These are phyloP conservation scores for Brettanomyces sp. DNA, from an alignment of 805 yeast species.

Conservation along the genomic window DNA sequence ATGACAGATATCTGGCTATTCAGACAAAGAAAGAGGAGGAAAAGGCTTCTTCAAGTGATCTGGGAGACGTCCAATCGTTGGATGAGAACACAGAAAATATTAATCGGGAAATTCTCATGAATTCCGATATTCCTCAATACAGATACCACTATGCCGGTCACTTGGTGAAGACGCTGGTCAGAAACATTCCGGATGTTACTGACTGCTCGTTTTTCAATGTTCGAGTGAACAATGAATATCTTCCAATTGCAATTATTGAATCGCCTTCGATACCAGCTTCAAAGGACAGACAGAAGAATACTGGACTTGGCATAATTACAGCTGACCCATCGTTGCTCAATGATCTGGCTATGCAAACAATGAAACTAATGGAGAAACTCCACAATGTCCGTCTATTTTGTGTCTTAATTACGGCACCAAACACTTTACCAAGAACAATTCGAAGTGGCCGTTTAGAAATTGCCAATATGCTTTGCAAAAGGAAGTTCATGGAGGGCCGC, in stretches of 20 bases:
- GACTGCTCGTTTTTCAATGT: constrained; percentile 92
- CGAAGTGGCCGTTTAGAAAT: constrained; percentile 84
- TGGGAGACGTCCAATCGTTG: not conserved
- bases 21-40: constrained; percentile 4
- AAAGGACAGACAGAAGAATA: not conserved
- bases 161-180: constrained; percentile 71
- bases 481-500: constrained; percentile 69
- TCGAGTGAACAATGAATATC: constrained; percentile 64
- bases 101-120: not conserved
- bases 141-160: constrained; percentile 83
- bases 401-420: constrained; percentile 69
- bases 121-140: constrained; percentile 12
- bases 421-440: constrained; percentile 73
- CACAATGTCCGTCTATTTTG: constrained; percentile 79
- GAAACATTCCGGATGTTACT: constrained; percentile 69
- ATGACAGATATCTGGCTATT: constrained; percentile 31
- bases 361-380: constrained; percentile 37
- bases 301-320: not conserved
- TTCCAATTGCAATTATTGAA: constrained; percentile 82
- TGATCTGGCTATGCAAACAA: constrained; percentile 27
- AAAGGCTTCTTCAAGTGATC: not conserved
- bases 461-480: constrained; percentile 80
- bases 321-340: constrained; percentile 35
- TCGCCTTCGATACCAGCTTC: constrained; percentile 16
- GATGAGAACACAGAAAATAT: not conserved